phyloP scores from a whole-genome alignment of 352 stramenopile species.

The Pythium folliculosum region DNA sequence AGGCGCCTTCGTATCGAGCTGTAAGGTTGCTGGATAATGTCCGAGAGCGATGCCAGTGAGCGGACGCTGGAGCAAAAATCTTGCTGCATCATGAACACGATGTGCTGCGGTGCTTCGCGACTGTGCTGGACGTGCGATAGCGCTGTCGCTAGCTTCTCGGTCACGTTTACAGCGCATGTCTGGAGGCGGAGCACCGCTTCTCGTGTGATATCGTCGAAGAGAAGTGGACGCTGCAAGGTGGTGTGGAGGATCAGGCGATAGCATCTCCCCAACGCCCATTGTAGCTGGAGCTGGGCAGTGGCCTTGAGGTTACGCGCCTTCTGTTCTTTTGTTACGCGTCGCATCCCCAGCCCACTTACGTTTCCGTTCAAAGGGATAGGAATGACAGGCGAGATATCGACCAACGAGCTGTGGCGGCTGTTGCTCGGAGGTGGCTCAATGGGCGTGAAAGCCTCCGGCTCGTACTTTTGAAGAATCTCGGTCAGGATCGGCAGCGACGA shows the following conservation, averaged over 20 bases:
- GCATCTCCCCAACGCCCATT: constrained; percentile 60
- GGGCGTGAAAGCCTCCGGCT: constrained; percentile 49
- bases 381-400: constrained; percentile 10
- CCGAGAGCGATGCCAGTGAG: constrained; percentile 8
- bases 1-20: neutral
- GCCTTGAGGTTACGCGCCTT: constrained; percentile 20
- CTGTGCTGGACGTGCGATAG: constrained; percentile 13
- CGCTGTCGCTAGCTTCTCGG: constrained; percentile 17
- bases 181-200: constrained; percentile 26
- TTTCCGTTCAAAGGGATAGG: neutral
- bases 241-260: constrained; percentile 56
- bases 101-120: constrained; percentile 14
- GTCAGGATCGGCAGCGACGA: constrained; percentile 41
- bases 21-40: neutral
- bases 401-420: constrained; percentile 26
- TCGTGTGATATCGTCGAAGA: constrained; percentile 23
- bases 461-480: constrained; percentile 55
- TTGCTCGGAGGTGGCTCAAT: constrained; percentile 1
- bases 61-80: constrained; percentile 55
- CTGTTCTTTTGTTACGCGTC: constrained; percentile 28
- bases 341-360: constrained; percentile 2
- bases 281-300: constrained; percentile 41
- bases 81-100: constrained; percentile 66
- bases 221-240: constrained; percentile 16
- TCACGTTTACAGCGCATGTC: neutral